phyloP scores from a whole-genome alignment of 2,329 filamentous ascomycete genomes.

The Fusarium pseudonygamai region DNA sequence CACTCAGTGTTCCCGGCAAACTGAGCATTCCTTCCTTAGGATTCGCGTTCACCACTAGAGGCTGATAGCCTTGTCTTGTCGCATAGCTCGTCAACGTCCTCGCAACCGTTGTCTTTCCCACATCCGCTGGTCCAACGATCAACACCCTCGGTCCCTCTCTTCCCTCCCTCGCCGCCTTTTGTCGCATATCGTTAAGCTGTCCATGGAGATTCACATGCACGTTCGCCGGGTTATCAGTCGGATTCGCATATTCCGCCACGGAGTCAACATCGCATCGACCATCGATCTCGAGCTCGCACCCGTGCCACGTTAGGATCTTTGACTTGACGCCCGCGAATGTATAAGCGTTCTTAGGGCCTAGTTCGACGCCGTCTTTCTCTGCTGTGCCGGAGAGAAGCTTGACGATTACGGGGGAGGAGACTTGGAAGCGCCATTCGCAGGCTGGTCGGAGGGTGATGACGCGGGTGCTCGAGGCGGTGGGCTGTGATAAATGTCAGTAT shows the following conservation, averaged over 20 bases:
- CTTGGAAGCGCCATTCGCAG: slow-evolving; percentile 83
- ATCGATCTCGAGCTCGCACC: slow-evolving; percentile 83
- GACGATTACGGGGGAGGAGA: slow-evolving; percentile 60
- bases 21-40: slow-evolving; percentile 81
- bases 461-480: slow-evolving; percentile 54
- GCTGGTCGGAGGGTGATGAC: slow-evolving; percentile 66
- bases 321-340: slow-evolving; percentile 83
- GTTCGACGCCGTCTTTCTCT: slow-evolving; percentile 94
- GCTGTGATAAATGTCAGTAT: slow-evolving; percentile 41
- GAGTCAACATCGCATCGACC: slow-evolving; percentile 65
- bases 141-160: slow-evolving; percentile 81
- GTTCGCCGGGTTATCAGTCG: slow-evolving; percentile 83
- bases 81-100: slow-evolving; percentile 84
- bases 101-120: slow-evolving; percentile 84
- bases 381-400: slow-evolving; percentile 83
- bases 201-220: slow-evolving; percentile 89
- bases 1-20: slow-evolving; percentile 83
- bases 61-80: slow-evolving; percentile 76
- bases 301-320: slow-evolving; percentile 91
- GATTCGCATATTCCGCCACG: slow-evolving; percentile 69
- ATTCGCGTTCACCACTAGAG: slow-evolving; percentile 86
- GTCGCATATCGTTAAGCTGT: slow-evolving; percentile 78
- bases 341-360: slow-evolving; percentile 83
- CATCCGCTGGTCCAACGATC: slow-evolving; percentile 79
- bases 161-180: slow-evolving; percentile 61